Percentiles rank a stretch among this genome's conserved stretches.
phyloP scores from a whole-genome alignment of 2,329 filamentous ascomycete species.

The Diaporthe aspalathi region DNA sequence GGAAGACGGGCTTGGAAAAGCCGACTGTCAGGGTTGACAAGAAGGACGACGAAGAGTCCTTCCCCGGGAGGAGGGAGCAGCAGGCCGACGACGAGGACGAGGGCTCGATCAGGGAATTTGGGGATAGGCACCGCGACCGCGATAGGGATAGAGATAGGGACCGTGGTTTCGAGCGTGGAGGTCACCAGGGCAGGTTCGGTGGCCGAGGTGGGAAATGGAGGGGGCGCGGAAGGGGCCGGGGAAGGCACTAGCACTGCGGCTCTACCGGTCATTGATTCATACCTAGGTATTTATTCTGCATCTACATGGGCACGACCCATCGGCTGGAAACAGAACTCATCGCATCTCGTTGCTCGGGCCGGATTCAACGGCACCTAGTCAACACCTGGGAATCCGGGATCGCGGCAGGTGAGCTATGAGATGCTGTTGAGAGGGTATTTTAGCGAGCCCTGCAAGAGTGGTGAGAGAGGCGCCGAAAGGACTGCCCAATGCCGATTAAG shows the following conservation, averaged over 20 bases:
- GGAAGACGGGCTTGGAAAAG: constrained; percentile 80
- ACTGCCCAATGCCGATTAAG: neutral
- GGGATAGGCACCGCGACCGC: constrained; percentile 45
- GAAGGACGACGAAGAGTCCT: constrained; percentile 68
- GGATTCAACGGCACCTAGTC: too few relatives aligned
- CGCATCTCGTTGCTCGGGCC: neutral
- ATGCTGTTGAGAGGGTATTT: neutral
- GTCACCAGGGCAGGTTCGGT: constrained; percentile 49
- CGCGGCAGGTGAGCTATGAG: neutral
- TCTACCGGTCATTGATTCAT: neutral
- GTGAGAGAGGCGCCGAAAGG: neutral
- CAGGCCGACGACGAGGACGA: constrained; percentile 47
- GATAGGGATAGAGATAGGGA: constrained; percentile 51
- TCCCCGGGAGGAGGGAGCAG: constrained; percentile 54
- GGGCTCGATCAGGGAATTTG: constrained; percentile 52
- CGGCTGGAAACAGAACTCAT: neutral
- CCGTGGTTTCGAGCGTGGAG: constrained; percentile 39
- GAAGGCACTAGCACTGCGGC: constrained; percentile 37
- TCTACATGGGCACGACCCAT: neutral
- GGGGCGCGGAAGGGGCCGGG: constrained; percentile 46
- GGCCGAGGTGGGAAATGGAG: constrained; percentile 49
- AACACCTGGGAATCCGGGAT: too few relatives aligned
- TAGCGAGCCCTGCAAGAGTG: too few relatives aligned
- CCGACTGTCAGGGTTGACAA: constrained; percentile 76
- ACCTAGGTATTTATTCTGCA: neutral